Base-by-base conservation (phyloP, 2,329 filamentous ascomycete genomes). In the Pestalotiopsis sp. region DNA sequence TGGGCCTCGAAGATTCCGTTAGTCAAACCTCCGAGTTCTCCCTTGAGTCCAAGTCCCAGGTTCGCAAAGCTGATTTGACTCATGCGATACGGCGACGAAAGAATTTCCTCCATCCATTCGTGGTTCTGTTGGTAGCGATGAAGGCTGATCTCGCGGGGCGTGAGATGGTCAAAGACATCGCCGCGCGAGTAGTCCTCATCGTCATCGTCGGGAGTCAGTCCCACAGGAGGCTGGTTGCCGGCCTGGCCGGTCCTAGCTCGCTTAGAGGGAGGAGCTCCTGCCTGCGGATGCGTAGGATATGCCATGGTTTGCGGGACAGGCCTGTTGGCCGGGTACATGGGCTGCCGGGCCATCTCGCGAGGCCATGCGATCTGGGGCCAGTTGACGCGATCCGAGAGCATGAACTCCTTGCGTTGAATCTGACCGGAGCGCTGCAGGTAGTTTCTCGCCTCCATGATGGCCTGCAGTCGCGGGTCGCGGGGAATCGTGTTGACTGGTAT, bases 81-180 rank as follows among this genome's bases (percentile, higher is more conserved):
- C 70, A 95, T 92, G 27, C 92, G 87, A 77, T 97, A 98, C 0
- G 95, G 94, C 1, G 95, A 98, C 0, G 93, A 93, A 66, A 98
- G 88, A 36, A 99, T 91, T 81, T 99, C 95, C 77, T 98, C 96
- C 93, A 99, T 97, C 96, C 95, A 98, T 79, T 97, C 94, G 76
- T 99, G 95, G 75, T 99, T 97, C 77, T 98, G 94, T 78, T 92
- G 92, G 79, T 98, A 99, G 67, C 96, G 89, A 72, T 90, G 89
- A 70, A 93, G 85, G 74, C 94, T 97, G 70, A 99, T 92, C 72
- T 99, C 96, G 58, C 95, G 89, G 3, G 95, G 95, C 0, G 94
- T 95, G 71, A 98, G 84, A 71, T 94, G 89, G 77, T 99, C 96
- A 75, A 99, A 93, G 78, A 95, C 87, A 79, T 99, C 96, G 36